Evolutionary conservation across 257 asterid species (phyloP).

Genomic region (Prunella vulgaris): DNA sequence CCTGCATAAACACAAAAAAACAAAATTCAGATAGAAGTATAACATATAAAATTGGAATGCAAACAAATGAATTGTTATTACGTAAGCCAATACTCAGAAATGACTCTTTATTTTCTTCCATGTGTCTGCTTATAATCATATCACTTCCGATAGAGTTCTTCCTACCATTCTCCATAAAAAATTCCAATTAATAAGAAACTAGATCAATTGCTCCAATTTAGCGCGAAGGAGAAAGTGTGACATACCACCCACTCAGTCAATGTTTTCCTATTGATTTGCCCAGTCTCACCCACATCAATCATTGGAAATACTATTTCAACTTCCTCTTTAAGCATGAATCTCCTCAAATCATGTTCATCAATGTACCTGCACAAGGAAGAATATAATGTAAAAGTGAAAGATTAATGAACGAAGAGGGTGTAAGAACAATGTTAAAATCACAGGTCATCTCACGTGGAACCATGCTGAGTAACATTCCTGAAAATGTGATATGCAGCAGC

Average conservation of each 20-base stretch:
- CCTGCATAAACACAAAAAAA: constrained; percentile 39
- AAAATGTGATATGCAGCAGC: too few species aligned
- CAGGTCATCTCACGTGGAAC: too few species aligned
- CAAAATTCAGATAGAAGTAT: neutral
- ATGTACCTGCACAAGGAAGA: constrained; percentile 45
- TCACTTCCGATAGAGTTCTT: neutral
- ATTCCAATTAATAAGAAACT: neutral
- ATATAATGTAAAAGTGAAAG: neutral
- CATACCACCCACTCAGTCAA: constrained; percentile 86
- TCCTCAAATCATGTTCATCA: constrained; percentile 64
- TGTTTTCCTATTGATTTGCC: constrained; percentile 61
- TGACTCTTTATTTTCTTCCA: neutral
- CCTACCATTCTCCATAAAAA: neutral
- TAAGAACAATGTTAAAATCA: neutral
- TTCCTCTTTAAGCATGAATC: constrained; percentile 94
- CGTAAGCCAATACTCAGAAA: neutral
- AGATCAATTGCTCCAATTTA: neutral
- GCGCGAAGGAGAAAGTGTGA: neutral
- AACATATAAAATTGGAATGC: neutral
- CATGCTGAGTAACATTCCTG: too few species aligned
- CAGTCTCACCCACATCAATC: constrained; percentile 75
- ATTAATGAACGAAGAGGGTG: neutral
- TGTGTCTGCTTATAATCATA: neutral
- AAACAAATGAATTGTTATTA: neutral
- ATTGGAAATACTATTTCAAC: constrained; percentile 73